phyloP scores from a whole-genome alignment of 2,329 filamentous ascomycete species.

The Aureobasidium zeae region DNA sequence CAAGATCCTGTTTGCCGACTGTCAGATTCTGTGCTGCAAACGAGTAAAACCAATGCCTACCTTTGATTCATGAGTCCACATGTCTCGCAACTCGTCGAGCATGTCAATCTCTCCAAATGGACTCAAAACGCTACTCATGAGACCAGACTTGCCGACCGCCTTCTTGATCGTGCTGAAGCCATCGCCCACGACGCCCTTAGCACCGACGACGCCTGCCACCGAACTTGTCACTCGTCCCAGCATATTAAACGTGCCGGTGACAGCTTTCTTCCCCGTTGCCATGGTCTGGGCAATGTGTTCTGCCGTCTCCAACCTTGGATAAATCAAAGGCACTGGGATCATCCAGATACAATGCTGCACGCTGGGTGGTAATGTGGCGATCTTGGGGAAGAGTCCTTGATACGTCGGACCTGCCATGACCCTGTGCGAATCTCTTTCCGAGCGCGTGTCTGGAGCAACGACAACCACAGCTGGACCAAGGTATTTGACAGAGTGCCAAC shows the following conservation, averaged over 20 bases:
- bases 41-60: constrained; percentile 30
- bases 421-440: constrained; percentile 79
- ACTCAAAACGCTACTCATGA: constrained; percentile 93
- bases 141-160: constrained; percentile 84
- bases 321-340: constrained; percentile 81
- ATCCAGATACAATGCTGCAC: constrained; percentile 98
- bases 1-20: constrained; percentile 56
- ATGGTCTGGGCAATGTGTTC: constrained; percentile 87
- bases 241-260: constrained; percentile 93
- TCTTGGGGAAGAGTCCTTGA: constrained; percentile 92
- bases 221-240: constrained; percentile 91
- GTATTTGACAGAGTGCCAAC: constrained; percentile 98
- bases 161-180: constrained; percentile 95
- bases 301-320: constrained; percentile 82
- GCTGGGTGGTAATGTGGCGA: constrained; percentile 78
- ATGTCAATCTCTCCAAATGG: constrained; percentile 95
- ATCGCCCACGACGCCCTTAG: constrained; percentile 82
- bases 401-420: constrained; percentile 96
- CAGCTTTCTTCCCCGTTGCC: constrained; percentile 89
- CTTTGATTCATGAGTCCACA: constrained; percentile 98
- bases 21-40: not conserved
- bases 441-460: constrained; percentile 82
- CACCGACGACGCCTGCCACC: constrained; percentile 89
- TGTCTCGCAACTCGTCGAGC: constrained; percentile 85
- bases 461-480: constrained; percentile 85